These are phyloP conservation scores for Yamadazyma atmosphaerica DNA, from an alignment of 1,139 yeast species.

Conservation along the genomic window DNA sequence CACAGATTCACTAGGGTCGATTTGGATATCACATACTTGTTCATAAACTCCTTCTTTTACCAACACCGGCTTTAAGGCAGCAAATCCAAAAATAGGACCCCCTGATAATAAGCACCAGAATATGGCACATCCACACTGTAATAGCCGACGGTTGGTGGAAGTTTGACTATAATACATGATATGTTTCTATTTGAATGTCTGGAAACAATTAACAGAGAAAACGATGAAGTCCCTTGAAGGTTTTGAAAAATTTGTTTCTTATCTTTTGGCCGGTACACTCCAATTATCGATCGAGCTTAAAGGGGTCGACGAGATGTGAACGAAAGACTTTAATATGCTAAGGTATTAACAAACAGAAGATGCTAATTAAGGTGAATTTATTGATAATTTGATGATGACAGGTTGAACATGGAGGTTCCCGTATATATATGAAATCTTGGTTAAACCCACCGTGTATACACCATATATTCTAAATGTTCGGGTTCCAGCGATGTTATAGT, in stretches of 20 bases:
- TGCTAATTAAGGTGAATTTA: too few species aligned
- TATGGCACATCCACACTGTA: constrained; percentile 39
- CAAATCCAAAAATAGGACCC: constrained; percentile 50
- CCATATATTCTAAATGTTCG: too few species aligned
- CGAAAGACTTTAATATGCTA: neutral
- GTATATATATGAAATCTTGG: too few species aligned
- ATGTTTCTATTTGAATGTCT: too few species aligned
- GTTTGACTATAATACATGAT: constrained; percentile 21
- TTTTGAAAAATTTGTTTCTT: neutral
- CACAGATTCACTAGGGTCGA: constrained; percentile 12
- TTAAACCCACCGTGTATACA: too few species aligned
- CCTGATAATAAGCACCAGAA: constrained; percentile 47
- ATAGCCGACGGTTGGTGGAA: constrained; percentile 19
- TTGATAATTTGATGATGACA: too few species aligned
- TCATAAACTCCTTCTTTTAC: constrained; percentile 43
- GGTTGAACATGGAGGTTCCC: too few species aligned
- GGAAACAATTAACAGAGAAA: too few species aligned
- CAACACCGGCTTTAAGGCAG: constrained; percentile 47
- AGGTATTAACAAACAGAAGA: too few species aligned
- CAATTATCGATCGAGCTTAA: neutral
- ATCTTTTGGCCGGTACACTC: neutral
- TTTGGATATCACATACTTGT: constrained; percentile 28
- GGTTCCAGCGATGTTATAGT: neutral
- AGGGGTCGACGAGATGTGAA: neutral
- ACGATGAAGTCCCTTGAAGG: too few species aligned